Evolutionary conservation across 2,329 filamentous ascomycete species (phyloP).

Genomic region (Colletotrichum sansevieriae): DNA sequence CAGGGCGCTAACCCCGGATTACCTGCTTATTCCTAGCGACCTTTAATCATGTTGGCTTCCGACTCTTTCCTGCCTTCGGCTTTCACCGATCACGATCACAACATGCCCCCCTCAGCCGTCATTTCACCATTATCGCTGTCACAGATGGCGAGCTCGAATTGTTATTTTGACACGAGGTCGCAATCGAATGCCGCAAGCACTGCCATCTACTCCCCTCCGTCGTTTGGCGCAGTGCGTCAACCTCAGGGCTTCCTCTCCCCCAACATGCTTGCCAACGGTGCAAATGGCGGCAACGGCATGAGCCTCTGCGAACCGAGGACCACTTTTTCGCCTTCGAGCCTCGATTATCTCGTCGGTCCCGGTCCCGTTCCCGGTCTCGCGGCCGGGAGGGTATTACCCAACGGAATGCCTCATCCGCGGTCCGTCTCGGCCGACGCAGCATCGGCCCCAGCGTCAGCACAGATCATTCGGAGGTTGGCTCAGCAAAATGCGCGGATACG

Average conservation of each 20-base stretch:
- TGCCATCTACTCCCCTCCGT: slow-evolving; percentile 44
- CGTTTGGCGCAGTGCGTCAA: slow-evolving; percentile 44
- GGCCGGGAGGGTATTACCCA: slow-evolving; percentile 46
- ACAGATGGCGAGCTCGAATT: slow-evolving; percentile 46
- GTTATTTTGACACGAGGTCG: slow-evolving; percentile 53
- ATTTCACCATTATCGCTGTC: slow-evolving; percentile 56
- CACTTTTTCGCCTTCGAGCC: slow-evolving; percentile 38
- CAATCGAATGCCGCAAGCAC: slow-evolving; percentile 42
- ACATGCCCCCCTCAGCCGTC: slow-evolving; percentile 50
- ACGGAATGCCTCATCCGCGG: slow-evolving; percentile 47
- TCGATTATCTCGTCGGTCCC: slow-evolving; percentile 10
- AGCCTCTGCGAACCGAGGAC: slow-evolving; percentile 35
- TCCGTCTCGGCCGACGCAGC: slow-evolving; percentile 48
- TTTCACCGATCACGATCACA: slow-evolving; percentile 51
- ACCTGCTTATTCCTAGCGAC: slow-evolving; percentile 8
- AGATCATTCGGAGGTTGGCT: slow-evolving; percentile 56
- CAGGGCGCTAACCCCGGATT: slow-evolving; percentile 12
- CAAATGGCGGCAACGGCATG: slow-evolving; percentile 15
- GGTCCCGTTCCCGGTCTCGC: slow-evolving; percentile 30
- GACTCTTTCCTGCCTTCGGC: slow-evolving; percentile 59
- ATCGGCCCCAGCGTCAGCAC: slow-evolving; percentile 46
- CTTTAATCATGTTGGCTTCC: slow-evolving; percentile 57
- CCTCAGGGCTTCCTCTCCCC: slow-evolving; percentile 46
- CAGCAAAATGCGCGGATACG: slow-evolving; percentile 59
- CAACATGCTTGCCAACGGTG: slow-evolving; percentile 34